Conservation (phyloP, 495 filamentous ascomycete species). For the Aspergillus nidulans region DNA sequence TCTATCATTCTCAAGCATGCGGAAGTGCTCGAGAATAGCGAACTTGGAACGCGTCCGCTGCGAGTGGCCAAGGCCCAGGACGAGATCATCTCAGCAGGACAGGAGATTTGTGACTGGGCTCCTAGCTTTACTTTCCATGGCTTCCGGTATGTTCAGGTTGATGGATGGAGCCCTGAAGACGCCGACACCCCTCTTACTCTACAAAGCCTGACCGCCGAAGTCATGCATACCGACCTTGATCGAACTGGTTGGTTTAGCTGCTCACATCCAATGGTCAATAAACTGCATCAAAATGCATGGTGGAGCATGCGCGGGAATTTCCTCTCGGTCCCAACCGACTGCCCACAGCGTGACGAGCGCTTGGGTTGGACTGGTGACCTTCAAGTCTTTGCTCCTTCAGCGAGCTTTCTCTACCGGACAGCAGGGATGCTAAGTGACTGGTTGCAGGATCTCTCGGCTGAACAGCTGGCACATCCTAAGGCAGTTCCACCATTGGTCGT, state of each 20-base stretch:
- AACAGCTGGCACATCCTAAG: constrained; percentile 26
- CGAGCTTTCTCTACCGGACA: constrained; percentile 48
- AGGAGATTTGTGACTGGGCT: constrained; percentile 18
- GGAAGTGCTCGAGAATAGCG: constrained; percentile 51
- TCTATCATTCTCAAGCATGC: constrained; percentile 37
- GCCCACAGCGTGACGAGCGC: constrained; percentile 52
- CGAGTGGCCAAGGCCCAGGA: constrained; percentile 44
- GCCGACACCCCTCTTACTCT: not conserved
- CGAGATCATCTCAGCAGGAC: constrained; percentile 28
- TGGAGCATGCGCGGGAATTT: constrained; percentile 56
- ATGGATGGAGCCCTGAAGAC: constrained; percentile 1
- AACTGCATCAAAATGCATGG: constrained; percentile 44
- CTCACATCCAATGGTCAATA: constrained; percentile 43
- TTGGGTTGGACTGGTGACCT: constrained; percentile 55
- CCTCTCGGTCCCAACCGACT: constrained; percentile 50
- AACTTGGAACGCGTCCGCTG: constrained; percentile 47
- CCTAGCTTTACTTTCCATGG: constrained; percentile 7
- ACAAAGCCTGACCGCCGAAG: constrained; percentile 12
- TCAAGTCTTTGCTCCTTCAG: constrained; percentile 45
- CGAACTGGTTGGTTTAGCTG: constrained; percentile 44
- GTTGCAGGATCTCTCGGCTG: constrained; percentile 41
- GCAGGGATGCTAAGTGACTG: constrained; percentile 47
- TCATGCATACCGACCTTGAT: constrained; percentile 49
- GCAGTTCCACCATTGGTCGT: constrained; percentile 32
- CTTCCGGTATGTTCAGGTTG: not conserved